A percentile compares a stretch with the other conserved stretches of the same genome.
Evolutionary conservation across 768 basidiomycete species (phyloP).

Genomic region (Leucosporidium scottii): DNA sequence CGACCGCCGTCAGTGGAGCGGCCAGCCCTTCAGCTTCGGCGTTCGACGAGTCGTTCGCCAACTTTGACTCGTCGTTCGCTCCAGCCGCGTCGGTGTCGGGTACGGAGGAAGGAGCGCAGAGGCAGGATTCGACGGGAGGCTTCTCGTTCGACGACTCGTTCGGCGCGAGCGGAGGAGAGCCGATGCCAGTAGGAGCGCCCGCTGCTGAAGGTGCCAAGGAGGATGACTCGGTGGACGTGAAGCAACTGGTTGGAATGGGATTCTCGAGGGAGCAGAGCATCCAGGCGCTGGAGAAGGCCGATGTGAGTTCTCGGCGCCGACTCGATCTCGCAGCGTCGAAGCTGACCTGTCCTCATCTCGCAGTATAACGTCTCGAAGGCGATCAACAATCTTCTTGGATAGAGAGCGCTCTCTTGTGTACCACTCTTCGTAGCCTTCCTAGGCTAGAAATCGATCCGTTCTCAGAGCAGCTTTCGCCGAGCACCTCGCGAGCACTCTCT

Average conservation of each 20-base stretch:
- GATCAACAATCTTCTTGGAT: too few species aligned
- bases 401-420: too few species aligned
- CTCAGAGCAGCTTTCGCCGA: too few species aligned
- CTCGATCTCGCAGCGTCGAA: too few species aligned
- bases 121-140: not conserved
- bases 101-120: not conserved
- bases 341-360: too few species aligned
- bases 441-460: too few species aligned
- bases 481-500: too few species aligned
- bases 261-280: conserved; percentile 78
- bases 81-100: not conserved
- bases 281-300: conserved; percentile 70
- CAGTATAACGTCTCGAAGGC: too few species aligned
- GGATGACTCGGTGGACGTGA: conserved; percentile 69
- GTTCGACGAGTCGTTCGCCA: conserved; percentile 44
- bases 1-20: too few species aligned
- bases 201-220: conserved; percentile 49
- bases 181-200: conserved; percentile 46
- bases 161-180: conserved; percentile 42
- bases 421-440: too few species aligned
- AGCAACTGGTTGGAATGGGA: conserved; percentile 79
- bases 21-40: conserved; percentile 2
- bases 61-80: conserved; percentile 13
- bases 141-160: conserved; percentile 48
- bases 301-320: conserved; percentile 42